Evolutionary conservation across 306 rosid species (phyloP).

Genomic region (Gastrolobium bilobum): DNA sequence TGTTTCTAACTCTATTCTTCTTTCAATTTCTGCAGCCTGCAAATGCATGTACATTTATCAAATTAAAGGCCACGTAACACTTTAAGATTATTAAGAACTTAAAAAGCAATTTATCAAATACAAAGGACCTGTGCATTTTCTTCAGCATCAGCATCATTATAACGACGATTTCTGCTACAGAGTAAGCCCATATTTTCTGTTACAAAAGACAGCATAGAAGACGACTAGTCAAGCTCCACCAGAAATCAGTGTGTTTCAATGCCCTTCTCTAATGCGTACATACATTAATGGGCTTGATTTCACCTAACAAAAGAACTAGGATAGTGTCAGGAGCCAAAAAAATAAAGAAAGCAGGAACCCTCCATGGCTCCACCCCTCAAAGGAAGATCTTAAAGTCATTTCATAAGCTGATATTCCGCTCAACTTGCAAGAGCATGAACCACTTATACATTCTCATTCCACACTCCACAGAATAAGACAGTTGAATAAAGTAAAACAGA

Average conservation of each 20-base stretch:
- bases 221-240: conserved; percentile 66
- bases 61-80: conserved; percentile 39
- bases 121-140: conserved; percentile 85
- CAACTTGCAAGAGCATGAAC: neutral
- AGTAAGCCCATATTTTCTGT: conserved; percentile 90
- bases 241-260: conserved; percentile 49
- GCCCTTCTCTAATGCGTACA: conserved; percentile 46
- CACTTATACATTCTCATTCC: neutral
- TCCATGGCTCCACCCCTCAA: neutral
- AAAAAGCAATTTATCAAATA: conserved; percentile 19
- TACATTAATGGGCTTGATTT: conserved; percentile 47
- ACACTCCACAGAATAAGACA: conserved; percentile 20
- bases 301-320: conserved; percentile 60
- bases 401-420: neutral
- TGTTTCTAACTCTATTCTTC: conserved; percentile 92
- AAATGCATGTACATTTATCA: conserved; percentile 48
- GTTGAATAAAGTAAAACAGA: conserved; percentile 19
- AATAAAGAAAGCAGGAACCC: neutral
- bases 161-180: conserved; percentile 85
- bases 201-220: conserved; percentile 81
- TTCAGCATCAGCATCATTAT: conserved; percentile 75
- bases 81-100: conserved; percentile 17
- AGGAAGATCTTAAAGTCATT: conserved; percentile 32
- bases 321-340: conserved; percentile 45
- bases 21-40: conserved; percentile 93